Base-by-base conservation (phyloP, 345 rosid genomes). In the Erysimum cheiranthoides region DNA sequence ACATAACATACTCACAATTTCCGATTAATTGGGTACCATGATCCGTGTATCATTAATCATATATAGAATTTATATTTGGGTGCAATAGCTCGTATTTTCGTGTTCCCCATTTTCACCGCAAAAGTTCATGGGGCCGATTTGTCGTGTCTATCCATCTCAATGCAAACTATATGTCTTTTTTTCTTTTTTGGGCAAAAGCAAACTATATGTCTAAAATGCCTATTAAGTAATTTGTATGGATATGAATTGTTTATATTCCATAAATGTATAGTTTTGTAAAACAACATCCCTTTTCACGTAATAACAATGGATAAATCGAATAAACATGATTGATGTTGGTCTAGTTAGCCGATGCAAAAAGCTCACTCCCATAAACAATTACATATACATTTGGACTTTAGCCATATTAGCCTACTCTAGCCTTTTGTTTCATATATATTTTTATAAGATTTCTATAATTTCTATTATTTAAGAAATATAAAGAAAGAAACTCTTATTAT, bases 101-200 rank as follows among this genome's bases (percentile, higher is more conserved):
- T 85, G 90, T 80, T 82, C 88, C 92, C 90, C 81, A 80, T 78
- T 80, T 64, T 13, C 47, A 80, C 80, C 85, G 63, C 92, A 91
- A 10, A 51, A 70, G 68, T 40, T 79, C 25, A 81, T 83, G 90
- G 90, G 87, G 85, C 31, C 73, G 54, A 57, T 21, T 56, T 46
- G 71, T 49, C 65, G 27, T 3, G 16, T 73, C 70, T 47, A 53
- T 67, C 39, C 71, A 50, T 38, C 30, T 61, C 16, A 68, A 61
- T 43, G 3, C 18, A 45, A 67, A 40, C 52, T 21, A n/a, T n/a
- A n/a, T n/a, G n/a, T n/a, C n/a, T n/a, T n/a, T n/a, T n/a, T n/a
- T n/a, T n/a, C n/a, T n/a, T n/a, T n/a, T n/a, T n/a, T n/a, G n/a
- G n/a, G n/a, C n/a, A n/a, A n/a, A n/a, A n/a, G n/a, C n/a, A n/a